Percentiles rank a stretch among this genome's conserved stretches.
These are phyloP conservation scores for Climacium dendroides DNA, from an alignment of 225 moss, liverwort and hornwort genomes.

Conservation along the genomic window DNA sequence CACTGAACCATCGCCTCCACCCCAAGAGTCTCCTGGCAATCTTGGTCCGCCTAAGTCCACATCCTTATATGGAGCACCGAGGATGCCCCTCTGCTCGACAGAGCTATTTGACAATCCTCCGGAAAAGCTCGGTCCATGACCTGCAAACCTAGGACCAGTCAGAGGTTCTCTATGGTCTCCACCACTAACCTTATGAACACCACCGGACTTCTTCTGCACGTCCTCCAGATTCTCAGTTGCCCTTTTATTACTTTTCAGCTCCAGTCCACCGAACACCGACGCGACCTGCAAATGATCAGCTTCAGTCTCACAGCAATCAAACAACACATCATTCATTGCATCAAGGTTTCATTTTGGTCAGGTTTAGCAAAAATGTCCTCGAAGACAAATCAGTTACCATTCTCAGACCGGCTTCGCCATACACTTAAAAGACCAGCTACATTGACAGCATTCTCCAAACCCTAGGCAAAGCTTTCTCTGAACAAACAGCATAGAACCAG, in stretches of 20 bases:
- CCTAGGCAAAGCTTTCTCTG: not conserved
- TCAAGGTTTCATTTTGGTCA: not conserved
- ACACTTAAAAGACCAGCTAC: not conserved
- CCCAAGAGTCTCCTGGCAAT: constrained; percentile 28
- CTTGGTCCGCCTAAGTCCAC: constrained; percentile 30
- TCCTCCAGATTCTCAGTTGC: constrained; percentile 23
- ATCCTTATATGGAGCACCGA: constrained; percentile 46
- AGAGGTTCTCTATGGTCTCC: constrained; percentile 23
- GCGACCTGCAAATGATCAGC: constrained; percentile 40
- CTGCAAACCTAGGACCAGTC: constrained; percentile 6
- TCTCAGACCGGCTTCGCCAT: not conserved
- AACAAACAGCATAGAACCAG: not conserved
- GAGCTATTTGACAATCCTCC: constrained; percentile 39
- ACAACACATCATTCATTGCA: not conserved
- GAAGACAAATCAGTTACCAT: not conserved
- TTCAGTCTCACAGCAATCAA: not conserved
- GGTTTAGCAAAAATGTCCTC: not conserved
- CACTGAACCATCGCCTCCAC: constrained; percentile 44
- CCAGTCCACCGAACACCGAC: constrained; percentile 62
- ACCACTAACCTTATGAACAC: constrained; percentile 9
- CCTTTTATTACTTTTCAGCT: constrained; percentile 25
- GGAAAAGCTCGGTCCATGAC: constrained; percentile 28
- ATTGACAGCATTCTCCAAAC: not conserved
- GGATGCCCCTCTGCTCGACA: constrained; percentile 48
- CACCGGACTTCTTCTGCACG: constrained; percentile 25